Conservation (phyloP, 306 rosid genomes). For the Vigna unguiculata region DNA sequence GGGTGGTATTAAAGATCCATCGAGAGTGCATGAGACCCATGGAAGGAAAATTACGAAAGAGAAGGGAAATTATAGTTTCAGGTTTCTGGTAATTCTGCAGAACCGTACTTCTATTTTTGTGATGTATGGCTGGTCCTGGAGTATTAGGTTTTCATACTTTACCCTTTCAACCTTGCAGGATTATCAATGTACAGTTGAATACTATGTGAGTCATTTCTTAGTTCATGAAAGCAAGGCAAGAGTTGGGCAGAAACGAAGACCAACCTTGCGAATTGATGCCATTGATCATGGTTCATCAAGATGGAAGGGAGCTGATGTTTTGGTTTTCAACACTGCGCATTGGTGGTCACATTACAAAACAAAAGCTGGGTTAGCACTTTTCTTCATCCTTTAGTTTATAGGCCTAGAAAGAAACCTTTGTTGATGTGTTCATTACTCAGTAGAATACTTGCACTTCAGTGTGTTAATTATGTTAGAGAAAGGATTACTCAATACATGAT, state of each 20-base stretch:
- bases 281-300: conserved; percentile 86
- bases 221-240: conserved; percentile 91
- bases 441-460: conserved; percentile 15
- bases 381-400: conserved; percentile 31
- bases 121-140: conserved; percentile 21
- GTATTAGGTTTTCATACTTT: conserved; percentile 16
- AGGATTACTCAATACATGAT: background rate
- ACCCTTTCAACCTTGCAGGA: conserved; percentile 57
- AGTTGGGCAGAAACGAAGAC: conserved; percentile 73
- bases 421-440: conserved; percentile 16
- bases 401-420: conserved; percentile 29
- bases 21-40: conserved; percentile 78
- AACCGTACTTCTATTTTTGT: conserved; percentile 36
- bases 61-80: conserved; percentile 85
- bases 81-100: conserved; percentile 74
- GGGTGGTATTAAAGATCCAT: conserved; percentile 74
- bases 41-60: conserved; percentile 81
- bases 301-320: conserved; percentile 91
- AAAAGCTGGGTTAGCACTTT: conserved; percentile 78
- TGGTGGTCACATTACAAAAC: conserved; percentile 99
- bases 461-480: conserved; percentile 23
- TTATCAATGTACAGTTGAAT: conserved; percentile 89
- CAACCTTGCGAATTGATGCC: conserved; percentile 77
- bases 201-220: conserved; percentile 76
- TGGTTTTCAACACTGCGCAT: conserved; percentile 94